Percentiles rank a stretch among this genome's conserved stretches.
These are phyloP conservation scores for Xylaria sp. DNA, from an alignment of 2,329 filamentous ascomycete species.

Conservation along the genomic window DNA sequence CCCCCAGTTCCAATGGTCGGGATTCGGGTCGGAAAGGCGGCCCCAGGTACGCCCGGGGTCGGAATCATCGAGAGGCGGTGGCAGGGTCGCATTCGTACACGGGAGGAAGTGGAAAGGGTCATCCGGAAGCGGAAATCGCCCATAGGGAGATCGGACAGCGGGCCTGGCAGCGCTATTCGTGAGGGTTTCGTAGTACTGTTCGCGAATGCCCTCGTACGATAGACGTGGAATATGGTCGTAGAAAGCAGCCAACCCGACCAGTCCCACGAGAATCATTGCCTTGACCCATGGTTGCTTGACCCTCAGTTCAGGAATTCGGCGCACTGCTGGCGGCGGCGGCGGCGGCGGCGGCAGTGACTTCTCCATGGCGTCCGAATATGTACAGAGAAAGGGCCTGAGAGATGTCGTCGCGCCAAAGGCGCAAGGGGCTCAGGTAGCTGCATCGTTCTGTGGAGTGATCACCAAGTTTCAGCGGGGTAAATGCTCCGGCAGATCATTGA, in stretches of 20 bases:
- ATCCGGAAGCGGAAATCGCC: slow-evolving; percentile 44
- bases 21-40: slow-evolving; percentile 46
- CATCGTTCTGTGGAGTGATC: background rate
- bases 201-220: slow-evolving; percentile 23
- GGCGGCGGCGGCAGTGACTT: slow-evolving; percentile 7
- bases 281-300: slow-evolving; percentile 8
- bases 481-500: background rate
- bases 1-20: slow-evolving; percentile 51
- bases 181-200: slow-evolving; percentile 25
- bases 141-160: slow-evolving; percentile 34
- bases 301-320: background rate
- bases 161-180: slow-evolving; percentile 7
- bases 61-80: slow-evolving; percentile 45
- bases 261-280: slow-evolving; percentile 8
- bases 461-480: background rate
- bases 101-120: slow-evolving; percentile 53
- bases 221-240: slow-evolving; percentile 20
- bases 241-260: slow-evolving; percentile 13
- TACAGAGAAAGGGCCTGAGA: background rate
- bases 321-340: background rate
- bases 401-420: background rate
- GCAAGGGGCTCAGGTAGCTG: too few species aligned
- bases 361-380: slow-evolving; percentile 11
- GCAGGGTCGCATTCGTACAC: slow-evolving; percentile 46
- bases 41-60: slow-evolving; percentile 44